Conservation (phyloP, 371 early-diverging fungal species). For the Mucor circinelloides region DNA sequence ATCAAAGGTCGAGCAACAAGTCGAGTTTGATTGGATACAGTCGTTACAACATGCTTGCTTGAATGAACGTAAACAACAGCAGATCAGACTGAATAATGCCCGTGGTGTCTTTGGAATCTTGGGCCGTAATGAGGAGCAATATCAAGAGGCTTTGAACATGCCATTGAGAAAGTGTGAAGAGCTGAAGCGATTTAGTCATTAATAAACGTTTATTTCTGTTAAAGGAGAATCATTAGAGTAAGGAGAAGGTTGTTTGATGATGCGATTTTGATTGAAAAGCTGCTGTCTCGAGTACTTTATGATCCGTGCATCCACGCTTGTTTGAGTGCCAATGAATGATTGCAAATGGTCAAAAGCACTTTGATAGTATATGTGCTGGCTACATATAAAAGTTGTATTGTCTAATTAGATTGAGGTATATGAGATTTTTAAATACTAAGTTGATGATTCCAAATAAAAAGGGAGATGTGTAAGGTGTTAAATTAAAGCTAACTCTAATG, state of each 20-base stretch:
- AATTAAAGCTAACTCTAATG: slow-evolving; percentile 51
- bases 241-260: background rate
- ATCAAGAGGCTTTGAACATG: slow-evolving; percentile 41
- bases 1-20: slow-evolving; percentile 42
- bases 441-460: background rate
- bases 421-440: background rate
- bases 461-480: background rate
- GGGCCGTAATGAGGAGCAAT: slow-evolving; percentile 41
- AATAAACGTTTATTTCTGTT: background rate
- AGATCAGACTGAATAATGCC: slow-evolving; percentile 32
- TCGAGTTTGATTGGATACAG: slow-evolving; percentile 44
- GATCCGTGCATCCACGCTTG: too few species aligned
- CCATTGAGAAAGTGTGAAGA: slow-evolving; percentile 43
- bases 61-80: slow-evolving; percentile 34
- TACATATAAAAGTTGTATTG: background rate
- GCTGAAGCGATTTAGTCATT: slow-evolving; percentile 29
- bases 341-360: too few species aligned
- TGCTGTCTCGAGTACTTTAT: too few species aligned
- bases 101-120: slow-evolving; percentile 39
- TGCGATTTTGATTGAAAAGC: too few species aligned
- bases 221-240: background rate
- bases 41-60: slow-evolving; percentile 39
- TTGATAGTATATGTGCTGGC: background rate
- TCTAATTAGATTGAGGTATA: background rate
- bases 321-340: too few species aligned